These are phyloP conservation scores for Brasilioporus rufonigricans DNA, from an alignment of 768 basidiomycete species.

Conservation along the genomic window DNA sequence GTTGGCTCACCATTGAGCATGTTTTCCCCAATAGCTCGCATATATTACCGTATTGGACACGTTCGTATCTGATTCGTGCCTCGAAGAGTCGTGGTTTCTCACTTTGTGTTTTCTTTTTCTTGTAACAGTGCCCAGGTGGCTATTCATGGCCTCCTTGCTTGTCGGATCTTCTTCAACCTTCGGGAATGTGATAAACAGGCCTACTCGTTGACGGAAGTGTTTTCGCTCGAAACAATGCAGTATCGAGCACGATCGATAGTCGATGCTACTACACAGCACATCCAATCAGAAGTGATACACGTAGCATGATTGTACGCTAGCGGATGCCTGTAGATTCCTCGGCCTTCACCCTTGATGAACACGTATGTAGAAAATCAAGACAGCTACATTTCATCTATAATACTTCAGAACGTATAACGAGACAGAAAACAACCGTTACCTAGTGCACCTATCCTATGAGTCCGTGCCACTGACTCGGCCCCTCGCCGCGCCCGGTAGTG, in stretches of 20 bases:
- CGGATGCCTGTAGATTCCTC: neutral
- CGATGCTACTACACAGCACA: neutral
- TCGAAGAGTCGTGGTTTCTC: neutral
- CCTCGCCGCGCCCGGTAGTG: no score
- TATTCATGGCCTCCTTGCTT: constrained; percentile 25
- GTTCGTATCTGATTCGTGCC: constrained; percentile 11
- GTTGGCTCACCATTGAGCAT: neutral
- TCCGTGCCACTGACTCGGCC: no score
- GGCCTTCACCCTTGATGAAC: no score
- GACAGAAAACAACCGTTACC: no score
- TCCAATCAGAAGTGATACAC: neutral
- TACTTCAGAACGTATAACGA: no score
- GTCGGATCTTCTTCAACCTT: constrained; percentile 31
- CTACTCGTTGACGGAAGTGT: neutral
- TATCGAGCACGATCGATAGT: neutral
- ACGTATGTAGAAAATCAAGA: no score
- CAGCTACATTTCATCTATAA: no score
- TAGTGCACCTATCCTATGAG: no score
- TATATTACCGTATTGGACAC: constrained; percentile 21
- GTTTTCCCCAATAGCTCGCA: constrained; percentile 7
- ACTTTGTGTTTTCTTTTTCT: constrained; percentile 1
- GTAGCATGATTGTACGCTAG: neutral
- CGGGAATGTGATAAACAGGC: constrained; percentile 12
- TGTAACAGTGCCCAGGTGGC: constrained; percentile 26
- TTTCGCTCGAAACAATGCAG: constrained; percentile 9